Conservation (phyloP, 352 stramenopile species). For the Sclerospora graminicola region DNA sequence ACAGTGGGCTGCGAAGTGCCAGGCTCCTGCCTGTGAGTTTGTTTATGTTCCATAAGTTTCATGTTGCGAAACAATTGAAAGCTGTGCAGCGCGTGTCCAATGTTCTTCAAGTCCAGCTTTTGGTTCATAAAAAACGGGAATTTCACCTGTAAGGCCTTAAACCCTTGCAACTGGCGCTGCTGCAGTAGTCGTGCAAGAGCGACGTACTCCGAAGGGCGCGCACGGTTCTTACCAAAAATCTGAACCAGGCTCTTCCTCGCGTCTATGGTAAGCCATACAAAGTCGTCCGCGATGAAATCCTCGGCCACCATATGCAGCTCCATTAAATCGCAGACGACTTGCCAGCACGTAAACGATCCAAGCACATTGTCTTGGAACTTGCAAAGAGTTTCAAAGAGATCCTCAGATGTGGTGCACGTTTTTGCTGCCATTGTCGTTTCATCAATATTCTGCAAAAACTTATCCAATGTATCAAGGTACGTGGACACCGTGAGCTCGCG, state of each 20-base stretch:
- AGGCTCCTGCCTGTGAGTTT: conserved; percentile 55
- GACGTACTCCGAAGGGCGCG: conserved; percentile 55
- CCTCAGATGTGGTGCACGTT: conserved; percentile 29
- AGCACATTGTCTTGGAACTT: conserved; percentile 61
- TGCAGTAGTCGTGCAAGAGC: conserved; percentile 55
- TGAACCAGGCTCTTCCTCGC: conserved; percentile 73
- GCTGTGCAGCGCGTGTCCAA: conserved; percentile 65
- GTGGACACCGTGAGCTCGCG: conserved; percentile 43
- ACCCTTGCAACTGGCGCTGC: conserved; percentile 66
- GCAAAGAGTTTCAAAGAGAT: conserved; percentile 53
- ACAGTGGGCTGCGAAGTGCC: conserved; percentile 39
- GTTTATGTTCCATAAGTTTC: conserved; percentile 64
- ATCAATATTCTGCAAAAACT: conserved; percentile 58
- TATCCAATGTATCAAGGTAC: conserved; percentile 59
- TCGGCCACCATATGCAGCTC: conserved; percentile 60
- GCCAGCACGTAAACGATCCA: conserved; percentile 83
- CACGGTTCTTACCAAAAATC: conserved; percentile 73
- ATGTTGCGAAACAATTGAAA: conserved; percentile 82
- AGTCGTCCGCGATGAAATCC: conserved; percentile 50
- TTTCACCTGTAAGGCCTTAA: conserved; percentile 69
- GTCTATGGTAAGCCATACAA: conserved; percentile 71
- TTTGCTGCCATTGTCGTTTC: conserved; percentile 46
- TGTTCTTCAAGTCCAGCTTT: conserved; percentile 77
- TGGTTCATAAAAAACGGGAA: conserved; percentile 77
- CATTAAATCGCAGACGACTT: conserved; percentile 70